Evolutionary conservation across 2,329 filamentous ascomycete genomes (phyloP).

Genomic region (Trichoderma citrinoviride): DNA sequence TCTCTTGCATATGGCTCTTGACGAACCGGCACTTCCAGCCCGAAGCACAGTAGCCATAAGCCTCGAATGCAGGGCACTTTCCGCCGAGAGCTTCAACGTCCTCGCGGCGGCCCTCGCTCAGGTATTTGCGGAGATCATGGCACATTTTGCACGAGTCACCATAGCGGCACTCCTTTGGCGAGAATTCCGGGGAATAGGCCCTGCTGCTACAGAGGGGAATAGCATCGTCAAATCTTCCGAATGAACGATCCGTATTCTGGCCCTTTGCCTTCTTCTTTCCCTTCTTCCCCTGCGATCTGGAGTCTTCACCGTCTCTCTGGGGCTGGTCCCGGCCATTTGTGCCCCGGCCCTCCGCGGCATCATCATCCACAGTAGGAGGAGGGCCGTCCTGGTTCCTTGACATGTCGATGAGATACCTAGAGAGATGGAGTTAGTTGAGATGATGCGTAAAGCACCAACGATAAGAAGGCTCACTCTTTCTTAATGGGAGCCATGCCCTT

Average conservation of each 20-base stretch:
- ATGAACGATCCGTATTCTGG: constrained; percentile 80
- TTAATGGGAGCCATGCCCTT: constrained; percentile 70
- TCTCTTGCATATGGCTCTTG: constrained; percentile 79
- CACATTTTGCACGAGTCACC: constrained; percentile 77
- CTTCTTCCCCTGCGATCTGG: constrained; percentile 37
- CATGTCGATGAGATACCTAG: constrained; percentile 44
- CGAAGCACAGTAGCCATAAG: constrained; percentile 70
- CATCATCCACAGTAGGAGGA: constrained; percentile 42
- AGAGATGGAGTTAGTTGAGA: background rate
- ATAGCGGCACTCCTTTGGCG: constrained; percentile 71
- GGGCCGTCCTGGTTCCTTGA: constrained; percentile 29
- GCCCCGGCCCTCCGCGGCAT: constrained; percentile 47
- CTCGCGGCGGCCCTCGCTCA: constrained; percentile 75
- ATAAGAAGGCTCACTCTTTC: constrained; percentile 57
- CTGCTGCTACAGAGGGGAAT: constrained; percentile 75
- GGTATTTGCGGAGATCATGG: constrained; percentile 83
- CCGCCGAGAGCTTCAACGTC: constrained; percentile 75
- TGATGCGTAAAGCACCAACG: constrained; percentile 12
- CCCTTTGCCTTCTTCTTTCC: constrained; percentile 52
- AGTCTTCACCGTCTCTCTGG: constrained; percentile 58
- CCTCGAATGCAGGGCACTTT: constrained; percentile 77
- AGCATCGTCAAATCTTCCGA: constrained; percentile 75
- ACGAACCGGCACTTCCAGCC: constrained; percentile 97
- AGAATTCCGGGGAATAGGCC: constrained; percentile 73
- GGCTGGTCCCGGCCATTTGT: constrained; percentile 37